phyloP scores from a whole-genome alignment of 306 rosid genomes.

The Trichosanthes cucumerina region DNA sequence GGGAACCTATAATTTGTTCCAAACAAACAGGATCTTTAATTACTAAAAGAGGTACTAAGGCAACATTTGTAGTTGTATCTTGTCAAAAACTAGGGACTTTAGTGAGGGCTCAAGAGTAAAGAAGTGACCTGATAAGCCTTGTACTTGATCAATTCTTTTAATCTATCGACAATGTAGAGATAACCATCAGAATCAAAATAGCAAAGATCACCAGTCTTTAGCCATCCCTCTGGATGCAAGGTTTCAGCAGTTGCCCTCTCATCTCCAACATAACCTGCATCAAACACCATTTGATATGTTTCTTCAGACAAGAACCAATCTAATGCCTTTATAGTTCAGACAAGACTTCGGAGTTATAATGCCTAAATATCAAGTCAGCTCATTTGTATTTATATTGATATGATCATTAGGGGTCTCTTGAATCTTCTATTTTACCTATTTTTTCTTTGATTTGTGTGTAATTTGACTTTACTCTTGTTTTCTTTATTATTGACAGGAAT shows the following conservation, averaged over 20 bases:
- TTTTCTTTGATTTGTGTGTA: too few relatives aligned
- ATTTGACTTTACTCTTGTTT: too few relatives aligned
- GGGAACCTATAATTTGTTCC: slow-evolving; percentile 57
- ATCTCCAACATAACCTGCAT: slow-evolving; percentile 73
- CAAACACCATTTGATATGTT: background rate
- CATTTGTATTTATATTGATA: background rate
- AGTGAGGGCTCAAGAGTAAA: background rate
- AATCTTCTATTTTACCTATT: too few relatives aligned
- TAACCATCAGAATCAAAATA: slow-evolving; percentile 78
- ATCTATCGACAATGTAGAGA: slow-evolving; percentile 67
- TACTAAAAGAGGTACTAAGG: background rate
- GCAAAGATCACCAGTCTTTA: slow-evolving; percentile 91
- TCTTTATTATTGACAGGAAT: background rate
- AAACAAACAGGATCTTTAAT: background rate
- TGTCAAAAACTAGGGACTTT: background rate
- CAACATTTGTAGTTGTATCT: background rate
- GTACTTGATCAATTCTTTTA: slow-evolving; percentile 90
- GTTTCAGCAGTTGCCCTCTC: slow-evolving; percentile 75
- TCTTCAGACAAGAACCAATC: background rate
- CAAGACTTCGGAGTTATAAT: background rate
- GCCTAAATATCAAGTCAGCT: background rate
- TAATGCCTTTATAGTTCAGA: background rate
- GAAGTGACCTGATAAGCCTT: slow-evolving; percentile 76
- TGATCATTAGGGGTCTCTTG: background rate
- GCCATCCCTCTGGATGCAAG: slow-evolving; percentile 80